Evolutionary conservation across 2,329 filamentous ascomycete species (phyloP).

Genomic region (Colletotrichum lentis): DNA sequence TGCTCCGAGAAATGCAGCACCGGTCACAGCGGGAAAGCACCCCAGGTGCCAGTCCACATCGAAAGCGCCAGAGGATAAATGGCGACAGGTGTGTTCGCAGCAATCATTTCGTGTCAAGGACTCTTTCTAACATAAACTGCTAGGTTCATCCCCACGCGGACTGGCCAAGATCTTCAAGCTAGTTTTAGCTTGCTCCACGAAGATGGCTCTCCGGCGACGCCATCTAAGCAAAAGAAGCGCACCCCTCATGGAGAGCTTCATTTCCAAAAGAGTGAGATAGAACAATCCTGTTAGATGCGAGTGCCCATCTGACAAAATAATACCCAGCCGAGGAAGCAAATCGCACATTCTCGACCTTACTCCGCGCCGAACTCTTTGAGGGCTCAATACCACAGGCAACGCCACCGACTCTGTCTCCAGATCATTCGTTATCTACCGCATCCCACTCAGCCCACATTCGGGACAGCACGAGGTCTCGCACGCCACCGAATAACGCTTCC

Average conservation of each 20-base stretch:
- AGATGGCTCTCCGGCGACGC: slow-evolving; percentile 90
- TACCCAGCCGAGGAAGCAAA: slow-evolving; percentile 86
- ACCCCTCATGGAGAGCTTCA: slow-evolving; percentile 89
- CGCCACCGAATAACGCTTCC: slow-evolving; percentile 75
- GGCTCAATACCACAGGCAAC: slow-evolving; percentile 84
- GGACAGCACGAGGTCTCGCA: slow-evolving; percentile 78
- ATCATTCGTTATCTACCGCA: slow-evolving; percentile 59
- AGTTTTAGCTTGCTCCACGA: slow-evolving; percentile 93
- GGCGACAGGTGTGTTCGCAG: slow-evolving; percentile 63
- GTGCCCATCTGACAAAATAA: slow-evolving; percentile 15
- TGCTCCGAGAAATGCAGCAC: slow-evolving; percentile 61
- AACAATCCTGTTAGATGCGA: not conserved
- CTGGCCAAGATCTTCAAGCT: slow-evolving; percentile 90
- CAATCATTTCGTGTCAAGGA: not conserved
- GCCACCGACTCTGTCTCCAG: slow-evolving; percentile 68
- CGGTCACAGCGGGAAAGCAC: slow-evolving; percentile 61
- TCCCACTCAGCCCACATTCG: slow-evolving; percentile 60
- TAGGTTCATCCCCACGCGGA: slow-evolving; percentile 94
- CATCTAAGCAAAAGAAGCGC: slow-evolving; percentile 84
- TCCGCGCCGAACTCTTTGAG: slow-evolving; percentile 93
- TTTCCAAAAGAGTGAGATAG: slow-evolving; percentile 83
- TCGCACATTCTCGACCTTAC: slow-evolving; percentile 84
- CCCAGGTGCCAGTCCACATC: slow-evolving; percentile 62
- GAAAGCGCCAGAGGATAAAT: slow-evolving; percentile 68
- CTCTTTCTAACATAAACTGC: slow-evolving; percentile 2